Conservation (phyloP, 108 stramenopile genomes). For the Nitzschia sp. region DNA sequence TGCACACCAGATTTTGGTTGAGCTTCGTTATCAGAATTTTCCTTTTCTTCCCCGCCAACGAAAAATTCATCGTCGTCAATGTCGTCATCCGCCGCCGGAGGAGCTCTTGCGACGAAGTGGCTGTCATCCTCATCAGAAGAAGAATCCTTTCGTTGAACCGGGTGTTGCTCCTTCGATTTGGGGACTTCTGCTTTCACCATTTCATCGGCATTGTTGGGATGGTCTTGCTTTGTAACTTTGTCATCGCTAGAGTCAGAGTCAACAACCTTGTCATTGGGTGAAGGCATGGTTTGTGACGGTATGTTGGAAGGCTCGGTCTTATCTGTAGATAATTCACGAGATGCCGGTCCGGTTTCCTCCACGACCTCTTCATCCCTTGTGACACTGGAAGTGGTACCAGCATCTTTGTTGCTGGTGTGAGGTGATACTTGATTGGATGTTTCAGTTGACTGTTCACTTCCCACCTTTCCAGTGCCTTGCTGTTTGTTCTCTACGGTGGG, state of each 20-base stretch:
- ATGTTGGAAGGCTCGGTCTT: no score
- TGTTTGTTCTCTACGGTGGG: no score
- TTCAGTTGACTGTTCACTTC: no score
- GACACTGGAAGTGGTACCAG: no score
- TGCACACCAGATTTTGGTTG: background rate
- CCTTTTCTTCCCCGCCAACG: background rate
- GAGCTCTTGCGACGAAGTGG: no score
- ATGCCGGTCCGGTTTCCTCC: no score
- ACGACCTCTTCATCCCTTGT: no score
- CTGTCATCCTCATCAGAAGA: background rate
- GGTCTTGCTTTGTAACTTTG: background rate
- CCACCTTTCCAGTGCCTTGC: no score
- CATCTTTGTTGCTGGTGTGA: no score
- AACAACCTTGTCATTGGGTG: background rate
- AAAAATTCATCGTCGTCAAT: slow-evolving; percentile 29
- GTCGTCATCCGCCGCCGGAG: slow-evolving; percentile 6
- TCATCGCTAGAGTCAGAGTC: background rate
- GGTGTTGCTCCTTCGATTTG: background rate
- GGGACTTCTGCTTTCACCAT: background rate
- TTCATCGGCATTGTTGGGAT: background rate
- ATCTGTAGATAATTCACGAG: no score
- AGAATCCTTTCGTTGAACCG: background rate
- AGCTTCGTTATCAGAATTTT: background rate
- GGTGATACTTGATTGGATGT: no score
- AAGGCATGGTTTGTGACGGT: no score